These are phyloP conservation scores for Solanum peruvianum DNA, from an alignment of 257 asterid genomes.

Conservation along the genomic window DNA sequence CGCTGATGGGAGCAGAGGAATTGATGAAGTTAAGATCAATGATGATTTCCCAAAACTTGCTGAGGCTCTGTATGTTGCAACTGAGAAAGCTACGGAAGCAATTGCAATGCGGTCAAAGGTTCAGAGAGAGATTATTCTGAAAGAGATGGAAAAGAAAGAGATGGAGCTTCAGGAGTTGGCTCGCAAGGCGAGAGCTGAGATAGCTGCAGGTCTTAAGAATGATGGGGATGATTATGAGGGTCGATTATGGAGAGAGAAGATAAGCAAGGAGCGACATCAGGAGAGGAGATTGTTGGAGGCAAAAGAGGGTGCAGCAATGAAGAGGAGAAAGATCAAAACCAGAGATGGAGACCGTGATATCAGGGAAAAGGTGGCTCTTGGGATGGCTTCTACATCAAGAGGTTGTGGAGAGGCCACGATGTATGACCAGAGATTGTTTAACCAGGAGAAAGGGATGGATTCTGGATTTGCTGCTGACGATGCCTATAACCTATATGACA, in stretches of 20 bases:
- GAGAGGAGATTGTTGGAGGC: neutral
- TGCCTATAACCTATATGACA: conserved; percentile 17
- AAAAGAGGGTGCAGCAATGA: neutral
- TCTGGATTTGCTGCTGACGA: neutral
- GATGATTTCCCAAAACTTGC: conserved; percentile 70
- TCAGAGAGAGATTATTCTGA: conserved; percentile 75
- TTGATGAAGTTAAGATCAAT: conserved; percentile 71
- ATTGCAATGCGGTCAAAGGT: conserved; percentile 82
- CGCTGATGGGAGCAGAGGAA: conserved; percentile 81
- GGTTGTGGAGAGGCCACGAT: conserved; percentile 41
- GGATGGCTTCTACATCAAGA: neutral
- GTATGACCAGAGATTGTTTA: conserved; percentile 44
- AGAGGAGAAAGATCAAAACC: neutral
- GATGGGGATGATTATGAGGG: neutral
- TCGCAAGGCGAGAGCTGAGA: neutral
- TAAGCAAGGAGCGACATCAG: neutral
- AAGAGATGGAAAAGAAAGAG: conserved; percentile 31
- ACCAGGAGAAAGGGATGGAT: neutral
- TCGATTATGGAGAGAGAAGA: neutral
- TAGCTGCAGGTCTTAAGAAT: neutral
- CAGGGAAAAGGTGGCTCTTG: neutral
- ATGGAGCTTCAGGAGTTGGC: neutral
- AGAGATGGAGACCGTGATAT: neutral
- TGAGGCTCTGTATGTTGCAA: conserved; percentile 60
- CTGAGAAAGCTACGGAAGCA: conserved; percentile 78